phyloP scores from a whole-genome alignment of 305 asterid genomes.

The Coffea humblotiana region DNA sequence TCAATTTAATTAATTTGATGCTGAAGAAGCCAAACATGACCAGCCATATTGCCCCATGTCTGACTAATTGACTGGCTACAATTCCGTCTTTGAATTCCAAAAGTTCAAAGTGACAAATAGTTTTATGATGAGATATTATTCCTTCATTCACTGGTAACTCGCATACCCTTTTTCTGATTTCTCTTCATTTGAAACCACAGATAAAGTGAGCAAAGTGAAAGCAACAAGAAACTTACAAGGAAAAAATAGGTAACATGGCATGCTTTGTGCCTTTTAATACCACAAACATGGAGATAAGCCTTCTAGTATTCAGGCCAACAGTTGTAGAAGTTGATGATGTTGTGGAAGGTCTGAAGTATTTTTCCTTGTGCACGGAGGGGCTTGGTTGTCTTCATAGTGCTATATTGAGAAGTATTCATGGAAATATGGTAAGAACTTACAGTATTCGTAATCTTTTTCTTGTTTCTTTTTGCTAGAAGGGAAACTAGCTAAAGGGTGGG shows the following conservation, averaged over 20 bases:
- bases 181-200: background rate
- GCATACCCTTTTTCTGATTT: background rate
- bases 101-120: background rate
- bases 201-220: background rate
- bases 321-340: constrained; percentile 48
- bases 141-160: background rate
- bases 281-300: constrained; percentile 52
- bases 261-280: constrained; percentile 64
- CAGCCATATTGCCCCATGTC: background rate
- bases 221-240: background rate
- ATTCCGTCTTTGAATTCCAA: constrained; percentile 5
- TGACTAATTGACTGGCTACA: background rate
- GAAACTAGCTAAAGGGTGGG: too few species aligned
- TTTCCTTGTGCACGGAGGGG: constrained; percentile 40
- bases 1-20: background rate
- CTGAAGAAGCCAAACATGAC: constrained; percentile 14
- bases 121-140: background rate
- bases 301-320: constrained; percentile 57
- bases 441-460: background rate
- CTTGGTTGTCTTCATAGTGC: constrained; percentile 72
- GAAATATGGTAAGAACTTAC: constrained; percentile 45
- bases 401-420: constrained; percentile 63
- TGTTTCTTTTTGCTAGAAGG: background rate
- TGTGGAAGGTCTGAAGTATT: constrained; percentile 42
- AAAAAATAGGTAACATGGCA: constrained; percentile 37